Evolutionary conservation across 2,329 filamentous ascomycete genomes (phyloP), one percentile per base, ranked within the genome.

Genomic region (Pestalotiopsis sp.): DNA sequence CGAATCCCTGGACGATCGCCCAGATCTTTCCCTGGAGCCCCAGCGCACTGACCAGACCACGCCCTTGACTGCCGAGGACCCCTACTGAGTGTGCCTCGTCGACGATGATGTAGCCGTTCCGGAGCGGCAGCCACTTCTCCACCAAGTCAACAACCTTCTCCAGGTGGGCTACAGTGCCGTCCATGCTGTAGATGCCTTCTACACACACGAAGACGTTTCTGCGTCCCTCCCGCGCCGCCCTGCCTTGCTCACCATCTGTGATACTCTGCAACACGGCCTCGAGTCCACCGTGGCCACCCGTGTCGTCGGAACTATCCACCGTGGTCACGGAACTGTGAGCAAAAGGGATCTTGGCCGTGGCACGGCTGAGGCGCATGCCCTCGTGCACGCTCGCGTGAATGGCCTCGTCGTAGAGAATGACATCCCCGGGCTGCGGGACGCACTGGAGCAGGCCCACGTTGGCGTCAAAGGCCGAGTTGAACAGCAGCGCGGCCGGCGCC

Each of bases 351-450:
- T 72, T 82, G 45, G 73, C 78, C 0, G 74, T 79, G 0, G 89
- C 90, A 1, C 91, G 85, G 6, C 89, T 90, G 23, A 91, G 73
- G 20, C 85, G 84, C 90, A 95, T 93, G 0, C 93, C 93, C 76
- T 95, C 92, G 69, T 94, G 92, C 1, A 91, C 88, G 72, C 91
- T 94, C 0, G 93, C 93, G 73, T 95, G 93, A 14, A 95, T 89
- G 39, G 92, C 83, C 76, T 92, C 91, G 74, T 95, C 93, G 72
- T 93, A 91, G 0, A 96, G 77, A 25, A 96, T 84, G 1, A 86
- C 73, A 76, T 93, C 91, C 0, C 85, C 88, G 0, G 80, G 81
- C 70, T 89, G 89, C 1, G 90, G 89, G 1, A 90, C 81, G 67
- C 85, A 88, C 2, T 84, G 81, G n/a, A 92, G 86, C 1, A 92